Percentiles rank a stretch among this genome's conserved stretches.
phyloP scores from a whole-genome alignment of 2,329 filamentous ascomycete genomes.

The Colletotrichum simmondsii region DNA sequence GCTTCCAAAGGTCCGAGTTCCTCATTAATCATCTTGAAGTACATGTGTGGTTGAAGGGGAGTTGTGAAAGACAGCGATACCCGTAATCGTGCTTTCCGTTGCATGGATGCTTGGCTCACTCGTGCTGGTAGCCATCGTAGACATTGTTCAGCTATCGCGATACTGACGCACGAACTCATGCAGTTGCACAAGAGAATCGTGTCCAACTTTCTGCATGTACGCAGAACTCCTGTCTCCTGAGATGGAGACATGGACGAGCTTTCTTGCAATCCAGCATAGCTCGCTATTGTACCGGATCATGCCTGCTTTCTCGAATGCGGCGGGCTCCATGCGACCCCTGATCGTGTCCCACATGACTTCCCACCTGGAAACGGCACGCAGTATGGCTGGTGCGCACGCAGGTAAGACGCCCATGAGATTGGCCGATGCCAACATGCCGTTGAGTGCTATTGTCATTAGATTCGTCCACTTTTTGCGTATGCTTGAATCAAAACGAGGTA shows the following conservation, averaged over 20 bases:
- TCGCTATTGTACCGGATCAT: constrained; percentile 31
- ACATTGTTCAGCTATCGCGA: not conserved
- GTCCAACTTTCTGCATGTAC: constrained; percentile 29
- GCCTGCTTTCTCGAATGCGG: not conserved
- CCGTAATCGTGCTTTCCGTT: not conserved
- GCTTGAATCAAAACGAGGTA: too few species aligned
- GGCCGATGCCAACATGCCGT: constrained; percentile 25
- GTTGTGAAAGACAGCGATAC: not conserved
- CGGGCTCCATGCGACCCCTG: not conserved
- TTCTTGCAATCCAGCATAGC: constrained; percentile 24
- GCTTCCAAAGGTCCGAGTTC: not conserved
- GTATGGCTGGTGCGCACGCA: constrained; percentile 11
- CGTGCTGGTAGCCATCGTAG: not conserved
- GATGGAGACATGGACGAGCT: constrained; percentile 23
- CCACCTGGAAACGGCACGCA: constrained; percentile 37
- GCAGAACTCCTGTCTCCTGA: constrained; percentile 26
- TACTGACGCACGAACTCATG: constrained; percentile 30
- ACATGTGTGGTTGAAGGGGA: not conserved
- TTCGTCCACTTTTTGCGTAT: not conserved
- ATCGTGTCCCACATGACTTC: constrained; percentile 36
- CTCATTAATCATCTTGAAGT: not conserved
- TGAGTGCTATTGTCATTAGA: constrained; percentile 18
- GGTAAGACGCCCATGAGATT: constrained; percentile 34
- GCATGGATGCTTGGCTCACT: not conserved
- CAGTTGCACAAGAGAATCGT: constrained; percentile 23